Base-by-base conservation (phyloP, 768 basidiomycete species). In the Daedalea quercina region DNA sequence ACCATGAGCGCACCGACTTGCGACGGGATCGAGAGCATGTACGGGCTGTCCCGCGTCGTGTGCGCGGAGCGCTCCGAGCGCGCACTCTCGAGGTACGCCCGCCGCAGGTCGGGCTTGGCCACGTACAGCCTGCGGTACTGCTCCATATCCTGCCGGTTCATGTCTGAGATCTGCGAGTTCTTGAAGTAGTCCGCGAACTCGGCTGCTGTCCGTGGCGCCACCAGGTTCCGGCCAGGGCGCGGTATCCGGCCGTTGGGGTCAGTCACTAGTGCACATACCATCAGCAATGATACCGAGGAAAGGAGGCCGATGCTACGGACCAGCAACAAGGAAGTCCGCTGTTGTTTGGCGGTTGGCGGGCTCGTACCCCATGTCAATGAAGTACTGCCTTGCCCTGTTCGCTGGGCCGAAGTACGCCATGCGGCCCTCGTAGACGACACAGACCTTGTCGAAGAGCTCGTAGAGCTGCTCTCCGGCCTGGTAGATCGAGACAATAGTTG, bases 401-500 rank as follows among this genome's bases (percentile, higher is more conserved):
- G 82, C 80, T 4, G 79, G 80, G 1, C 90, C 90, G 52, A 79
- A 91, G 70, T 85, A 93, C 22, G 80, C 81, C 76, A 85, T 83
- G 28, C 73, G 70, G 1, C 88, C 86, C 54, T 84, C 84, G 67
- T 85, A 79, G 60, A 93, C 76, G 34, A 91, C 79, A 63, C 85
- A 82, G 35, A 91, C 85, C 64, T 90, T 89, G 74, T 90, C 87
- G 63, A 91, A 93, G 43, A 76, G 70, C 19, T 76, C 54, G 54
- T 82, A 85, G 0, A 85, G 64, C 1, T 73, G 73, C 64, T 91
- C 87, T 45, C 85, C 84, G 9, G 87, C 90, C 67, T 93, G 90
- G 67, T 93, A 92, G 41, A 94, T 79, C 1, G 87, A 85, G n/a
- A 88, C 86, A 52, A 93, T 77, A 0, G 84, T 89, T 0, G 84